Base-by-base conservation (phyloP, 2,329 filamentous ascomycete species). In the Pyrenochaeta sp. region DNA sequence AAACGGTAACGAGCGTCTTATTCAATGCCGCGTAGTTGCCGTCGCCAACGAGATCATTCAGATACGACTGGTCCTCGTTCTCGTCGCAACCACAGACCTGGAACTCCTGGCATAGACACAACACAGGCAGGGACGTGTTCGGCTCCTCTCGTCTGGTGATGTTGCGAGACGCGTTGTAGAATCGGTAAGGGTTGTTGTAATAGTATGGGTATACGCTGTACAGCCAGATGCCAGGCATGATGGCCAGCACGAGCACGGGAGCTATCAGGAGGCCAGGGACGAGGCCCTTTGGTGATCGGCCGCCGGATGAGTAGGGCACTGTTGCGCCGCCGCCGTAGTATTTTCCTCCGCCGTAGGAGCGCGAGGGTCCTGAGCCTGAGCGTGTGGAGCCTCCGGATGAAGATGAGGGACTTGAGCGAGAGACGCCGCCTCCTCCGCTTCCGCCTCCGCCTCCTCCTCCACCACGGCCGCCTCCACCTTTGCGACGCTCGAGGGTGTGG, bases 81-180 rank as follows among this genome's bases (percentile, higher is more conserved):
- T 88, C 84, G 47, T 92, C 88, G 63, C 88, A 91, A 5, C 83
- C 81, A 60, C 88, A 91, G 13, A 75, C 73, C 13, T 63, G 68
- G 55, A 79, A 79, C 43, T 78, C 59, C 47, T 79, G 77, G 69
- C 87, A 90, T 18, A 82, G 69, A 61, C 87, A 90, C 3, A 73
- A 65, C 1, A 88, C 82, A 0, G 82, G 79, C 45, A 82, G 77
- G 7, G 76, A 82, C 75, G 85, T 80, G 75, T 82, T 84, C 72
- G 26, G 40, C 19, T 7, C 10, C 17, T 14, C 19, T 34, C 1
- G 41, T 36, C 20, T 46, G 47, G 13, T 43, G 28, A 75, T 65
- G 46, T 47, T 56, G 46, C 51, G 63, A 4, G 72, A 76, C 22
- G 60, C 54, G 57, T 81, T 83, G 63, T 73, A 67, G 65, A 76